Evolutionary conservation across 305 asterid genomes (phyloP), one percentile per base, ranked within the genome.

Genomic region (Fraxinus greggii): DNA sequence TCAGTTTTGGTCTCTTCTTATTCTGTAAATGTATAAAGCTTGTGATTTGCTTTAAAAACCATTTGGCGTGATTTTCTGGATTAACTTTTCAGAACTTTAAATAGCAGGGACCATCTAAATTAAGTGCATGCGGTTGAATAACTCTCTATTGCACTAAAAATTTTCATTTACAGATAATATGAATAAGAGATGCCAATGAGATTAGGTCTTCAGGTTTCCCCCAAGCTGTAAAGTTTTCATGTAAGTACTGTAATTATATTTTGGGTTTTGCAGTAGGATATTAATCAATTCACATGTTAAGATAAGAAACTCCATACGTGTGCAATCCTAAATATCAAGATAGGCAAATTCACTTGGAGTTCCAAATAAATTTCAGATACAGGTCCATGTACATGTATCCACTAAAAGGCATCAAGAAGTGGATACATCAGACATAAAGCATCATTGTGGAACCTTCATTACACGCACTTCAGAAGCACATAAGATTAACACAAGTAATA

Each of bases 141-240:
- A 19, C 84, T 7, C 12, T 8, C 65, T 32, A 12, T 51, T 63
- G 76, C 13, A 56, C 31, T 35, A 31, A 35, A 75, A 26, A 80
- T 29, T 59, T 75, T 56, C 21, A 61, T 38, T 65, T 6, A 21
- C 2, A 24, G 63, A 33, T 7, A 32, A 9, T 35, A 74, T 23
- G 36, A 26, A 80, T 80, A n/a, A 48, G 75, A 54, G 42, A 38
- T 48, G 9, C 19, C 80, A 29, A 80, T 65, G 67, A 38, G 63
- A 19, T 26, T 63, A 42, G 21, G 31, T 65, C 48, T 74, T 35
- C 72, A 40, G 19, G 31, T 63, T 65, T 73, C 48, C 72, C 80
- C 65, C 78, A 48, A 24, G 72, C 35, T 45, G 36, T 31, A 59
- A 13, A 38, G 12, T 75, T 15, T 19, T 38, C 61, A 36, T 29